Base-by-base conservation (phyloP, 768 basidiomycete species). In the Cantharellus cinnabarinus region DNA sequence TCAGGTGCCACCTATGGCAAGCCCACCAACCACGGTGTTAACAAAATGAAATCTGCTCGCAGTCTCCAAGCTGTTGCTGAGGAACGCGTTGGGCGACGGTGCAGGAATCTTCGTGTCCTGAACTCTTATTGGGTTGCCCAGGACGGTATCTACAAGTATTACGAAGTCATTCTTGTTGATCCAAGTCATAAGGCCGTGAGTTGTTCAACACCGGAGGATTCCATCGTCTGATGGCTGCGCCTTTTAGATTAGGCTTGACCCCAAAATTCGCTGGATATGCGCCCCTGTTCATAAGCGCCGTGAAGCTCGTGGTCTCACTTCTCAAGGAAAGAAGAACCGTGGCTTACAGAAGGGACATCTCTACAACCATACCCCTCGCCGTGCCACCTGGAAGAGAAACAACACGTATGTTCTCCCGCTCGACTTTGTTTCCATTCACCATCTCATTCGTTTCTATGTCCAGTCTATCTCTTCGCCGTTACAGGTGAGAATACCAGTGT, bases 71-170 rank as follows among this genome's bases (percentile, higher is more conserved):
- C 85, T 67, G 85, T 84, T 60, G 95, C 95, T 56, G 95, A 99
- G 76, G 95, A 98, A 77, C 87, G 95, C 69, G 94, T 98, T 64
- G 95, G 94, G 63, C 82, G 80, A 69, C 80, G 93, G 65, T 99
- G 95, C 69, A 91, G 90, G 58, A 98, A 98, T 72, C 73, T 99
- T 68, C 82, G 95, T 59, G 95, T 99, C 64, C 70, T 95, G 67
- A 95, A 94, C 76, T 97, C 94, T 53, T 98, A 98, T 79, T 99
- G 95, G 95, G 76, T 99, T 68, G 98, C 98, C 75, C 90, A 94
- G 74, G 91, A 97, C 69, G 90, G 91, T 73, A 88, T 95, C 39
- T 95, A 94, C 81, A 95, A 94, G 72, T 97, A 95, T 77, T 99
- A 82, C 75, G 95, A 99, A 71, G 89, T 99, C 67, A 98, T 99